Conservation (phyloP, 176 grass and related monocot genomes). For the Dendrocalamus sinicus region DNA sequence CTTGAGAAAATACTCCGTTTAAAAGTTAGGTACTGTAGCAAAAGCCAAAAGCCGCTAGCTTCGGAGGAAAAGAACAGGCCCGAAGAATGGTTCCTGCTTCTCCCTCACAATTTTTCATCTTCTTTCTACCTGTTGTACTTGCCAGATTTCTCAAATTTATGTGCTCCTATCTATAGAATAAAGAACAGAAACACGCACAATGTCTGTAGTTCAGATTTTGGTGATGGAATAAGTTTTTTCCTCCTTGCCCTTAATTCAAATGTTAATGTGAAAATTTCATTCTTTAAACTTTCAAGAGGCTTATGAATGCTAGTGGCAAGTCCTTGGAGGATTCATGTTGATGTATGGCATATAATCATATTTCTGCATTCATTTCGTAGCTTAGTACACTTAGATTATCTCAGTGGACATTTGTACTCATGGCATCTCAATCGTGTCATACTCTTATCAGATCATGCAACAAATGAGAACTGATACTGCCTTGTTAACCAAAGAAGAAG, state of each 20-base stretch:
- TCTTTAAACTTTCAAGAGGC: not conserved
- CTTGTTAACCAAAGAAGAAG: constrained; percentile 97
- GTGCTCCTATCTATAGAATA: constrained; percentile 5
- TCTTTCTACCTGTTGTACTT: constrained; percentile 6
- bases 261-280: not conserved
- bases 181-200: not conserved
- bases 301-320: not conserved
- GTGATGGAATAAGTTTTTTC: constrained; percentile 15
- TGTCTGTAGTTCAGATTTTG: not conserved
- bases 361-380: constrained; percentile 35
- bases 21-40: too few relatives aligned
- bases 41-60: too few relatives aligned
- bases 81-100: constrained; percentile 72
- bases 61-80: too few relatives aligned
- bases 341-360: not conserved
- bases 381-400: not conserved
- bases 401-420: constrained; percentile 17
- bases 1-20: too few relatives aligned
- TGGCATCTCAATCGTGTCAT: constrained; percentile 15
- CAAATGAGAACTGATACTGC: constrained; percentile 88
- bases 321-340: not conserved
- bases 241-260: not conserved
- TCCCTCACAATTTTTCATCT: constrained; percentile 24
- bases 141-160: constrained; percentile 17
- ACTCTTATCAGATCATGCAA: constrained; percentile 87